Conservation (phyloP, 1,284 basidiomycete species). For the Melanopsichium pennsylvanicum region DNA sequence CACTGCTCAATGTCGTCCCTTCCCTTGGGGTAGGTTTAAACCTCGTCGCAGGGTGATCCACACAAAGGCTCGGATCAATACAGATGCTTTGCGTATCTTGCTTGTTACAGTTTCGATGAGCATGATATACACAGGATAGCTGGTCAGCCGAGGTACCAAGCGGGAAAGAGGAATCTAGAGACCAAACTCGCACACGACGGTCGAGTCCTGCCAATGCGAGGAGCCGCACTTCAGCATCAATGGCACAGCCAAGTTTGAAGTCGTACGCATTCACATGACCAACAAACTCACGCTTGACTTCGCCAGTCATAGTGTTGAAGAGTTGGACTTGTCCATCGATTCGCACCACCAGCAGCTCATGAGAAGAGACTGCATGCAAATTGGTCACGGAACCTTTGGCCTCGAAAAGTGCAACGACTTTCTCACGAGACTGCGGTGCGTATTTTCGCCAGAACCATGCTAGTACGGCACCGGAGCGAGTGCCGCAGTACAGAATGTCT, state of each 20-base stretch:
- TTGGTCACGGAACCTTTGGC: conserved; percentile 21
- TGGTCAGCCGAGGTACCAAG: conserved; percentile 1
- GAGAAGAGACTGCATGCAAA: background rate
- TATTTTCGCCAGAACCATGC: background rate
- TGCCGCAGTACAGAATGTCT: conserved; percentile 11
- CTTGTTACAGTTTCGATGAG: background rate
- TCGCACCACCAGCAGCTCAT: conserved; percentile 19
- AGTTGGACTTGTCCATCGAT: conserved; percentile 20
- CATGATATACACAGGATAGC: background rate
- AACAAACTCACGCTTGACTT: conserved; percentile 1
- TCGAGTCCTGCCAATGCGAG: conserved; percentile 31
- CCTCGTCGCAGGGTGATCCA: background rate
- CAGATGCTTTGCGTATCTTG: background rate
- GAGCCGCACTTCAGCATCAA: conserved; percentile 11
- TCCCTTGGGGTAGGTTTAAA: background rate
- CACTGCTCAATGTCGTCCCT: conserved; percentile 12
- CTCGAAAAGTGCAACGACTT: background rate
- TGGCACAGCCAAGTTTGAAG: conserved; percentile 17
- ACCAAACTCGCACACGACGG: conserved; percentile 27
- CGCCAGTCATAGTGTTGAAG: background rate
- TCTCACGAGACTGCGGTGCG: background rate
- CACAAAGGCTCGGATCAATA: too few relatives aligned
- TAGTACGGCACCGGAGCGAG: conserved; percentile 13
- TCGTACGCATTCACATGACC: conserved; percentile 38
- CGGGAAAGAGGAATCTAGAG: conserved; percentile 22